Evolutionary conservation across 495 filamentous ascomycete genomes (phyloP).

Genomic region (Acidomyces sp.): DNA sequence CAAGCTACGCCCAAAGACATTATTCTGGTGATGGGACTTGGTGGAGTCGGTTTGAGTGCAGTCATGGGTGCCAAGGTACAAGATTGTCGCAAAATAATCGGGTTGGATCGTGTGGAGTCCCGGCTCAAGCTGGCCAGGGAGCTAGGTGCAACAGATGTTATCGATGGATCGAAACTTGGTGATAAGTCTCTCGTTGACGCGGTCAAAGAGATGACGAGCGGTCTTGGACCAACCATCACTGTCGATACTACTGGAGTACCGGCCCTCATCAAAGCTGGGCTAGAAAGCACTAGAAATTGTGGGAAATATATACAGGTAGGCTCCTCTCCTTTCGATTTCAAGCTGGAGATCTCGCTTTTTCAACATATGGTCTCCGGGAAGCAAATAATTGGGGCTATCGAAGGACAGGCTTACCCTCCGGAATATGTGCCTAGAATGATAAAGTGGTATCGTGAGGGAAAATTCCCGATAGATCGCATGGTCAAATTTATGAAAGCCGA

Average conservation of each 20-base stretch:
- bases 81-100: conserved; percentile 17
- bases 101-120: conserved; percentile 17
- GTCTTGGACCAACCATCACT: conserved; percentile 12
- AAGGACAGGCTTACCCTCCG: conserved; percentile 16
- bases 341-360: conserved; percentile 12
- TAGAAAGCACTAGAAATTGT: conserved; percentile 16
- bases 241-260: conserved; percentile 23
- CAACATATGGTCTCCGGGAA: conserved; percentile 20
- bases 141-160: conserved; percentile 20
- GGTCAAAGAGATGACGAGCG: conserved; percentile 12
- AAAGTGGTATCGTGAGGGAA: conserved; percentile 26
- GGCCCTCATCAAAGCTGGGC: conserved; percentile 16
- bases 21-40: conserved; percentile 21
- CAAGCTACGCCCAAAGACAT: conserved; percentile 13
- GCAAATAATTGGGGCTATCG: conserved; percentile 18
- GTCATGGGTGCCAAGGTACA: conserved; percentile 24
- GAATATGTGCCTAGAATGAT: conserved; percentile 23
- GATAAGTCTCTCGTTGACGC: conserved; percentile 12
- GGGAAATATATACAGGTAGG: conserved; percentile 25
- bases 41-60: conserved; percentile 22
- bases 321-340: conserved; percentile 16
- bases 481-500: conserved; percentile 47
- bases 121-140: conserved; percentile 21
- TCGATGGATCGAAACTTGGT: conserved; percentile 18
- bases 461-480: conserved; percentile 25